phyloP scores from a whole-genome alignment of 768 basidiomycete species.

The Rhizopogon vesiculosus region DNA sequence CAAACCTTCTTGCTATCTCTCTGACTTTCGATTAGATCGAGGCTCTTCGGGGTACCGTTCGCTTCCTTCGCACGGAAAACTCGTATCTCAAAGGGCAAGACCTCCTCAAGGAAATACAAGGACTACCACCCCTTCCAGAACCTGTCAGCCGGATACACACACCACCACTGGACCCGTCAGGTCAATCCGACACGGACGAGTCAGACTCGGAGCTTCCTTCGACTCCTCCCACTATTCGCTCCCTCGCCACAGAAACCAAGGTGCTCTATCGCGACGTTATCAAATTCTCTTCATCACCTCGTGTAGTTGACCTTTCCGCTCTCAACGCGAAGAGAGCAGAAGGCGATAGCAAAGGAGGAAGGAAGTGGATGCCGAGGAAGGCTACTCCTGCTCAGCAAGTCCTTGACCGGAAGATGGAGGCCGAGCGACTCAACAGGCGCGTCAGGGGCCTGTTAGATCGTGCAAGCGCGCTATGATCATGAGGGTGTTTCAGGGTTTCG shows the following conservation, averaged over 20 bases:
- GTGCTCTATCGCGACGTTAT: conserved; percentile 87
- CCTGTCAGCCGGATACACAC: conserved; percentile 48
- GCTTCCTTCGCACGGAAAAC: conserved; percentile 92
- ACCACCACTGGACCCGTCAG: conserved; percentile 64
- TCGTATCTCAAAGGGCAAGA: conserved; percentile 92
- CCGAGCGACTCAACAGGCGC: conserved; percentile 61
- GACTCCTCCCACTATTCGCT: conserved; percentile 51
- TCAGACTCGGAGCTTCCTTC: conserved; percentile 45
- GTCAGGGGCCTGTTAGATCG: conserved; percentile 70
- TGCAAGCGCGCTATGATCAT: conserved; percentile 34
- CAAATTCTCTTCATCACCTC: conserved; percentile 74
- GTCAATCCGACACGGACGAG: conserved; percentile 61
- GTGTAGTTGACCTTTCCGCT: conserved; percentile 79
- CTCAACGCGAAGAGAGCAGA: conserved; percentile 49
- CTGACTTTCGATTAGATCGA: conserved; percentile 58
- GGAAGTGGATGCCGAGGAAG: conserved; percentile 78
- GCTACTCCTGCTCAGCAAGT: conserved; percentile 80
- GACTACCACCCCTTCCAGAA: conserved; percentile 61
- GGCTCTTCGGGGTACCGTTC: conserved; percentile 83
- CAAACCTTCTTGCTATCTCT: neutral
- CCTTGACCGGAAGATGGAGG: conserved; percentile 70
- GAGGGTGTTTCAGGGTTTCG: neutral
- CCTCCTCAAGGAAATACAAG: conserved; percentile 75
- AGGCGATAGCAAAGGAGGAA: conserved; percentile 37
- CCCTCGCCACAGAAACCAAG: conserved; percentile 79